Evolutionary conservation across 164 flowering plant genomes (phyloP).

Genomic region (Echeveria elegans): DNA sequence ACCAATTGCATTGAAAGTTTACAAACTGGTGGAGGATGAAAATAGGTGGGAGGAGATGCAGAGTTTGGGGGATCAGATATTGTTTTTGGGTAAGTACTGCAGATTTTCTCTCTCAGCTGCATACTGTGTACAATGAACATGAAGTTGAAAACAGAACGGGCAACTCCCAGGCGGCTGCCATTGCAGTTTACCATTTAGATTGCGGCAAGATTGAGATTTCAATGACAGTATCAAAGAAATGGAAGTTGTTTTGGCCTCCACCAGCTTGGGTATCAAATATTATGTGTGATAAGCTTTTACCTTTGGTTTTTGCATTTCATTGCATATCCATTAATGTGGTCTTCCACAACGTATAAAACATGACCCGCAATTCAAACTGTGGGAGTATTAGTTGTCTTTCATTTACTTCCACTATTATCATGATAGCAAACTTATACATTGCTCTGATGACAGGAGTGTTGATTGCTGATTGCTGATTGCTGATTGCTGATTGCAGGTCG

Average conservation of each 20-base stretch:
- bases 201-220: not conserved
- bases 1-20: no score
- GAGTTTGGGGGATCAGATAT: not conserved
- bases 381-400: no score
- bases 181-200: slow-evolving; percentile 25
- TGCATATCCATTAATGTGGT: no score
- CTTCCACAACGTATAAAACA: no score
- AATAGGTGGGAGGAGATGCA: not conserved
- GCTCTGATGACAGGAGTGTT: no score
- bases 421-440: no score
- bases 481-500: no score
- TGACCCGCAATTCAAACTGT: no score
- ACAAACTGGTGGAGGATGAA: not conserved
- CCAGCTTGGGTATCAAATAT: slow-evolving; percentile 32
- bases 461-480: no score
- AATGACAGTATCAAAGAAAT: not conserved
- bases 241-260: not conserved
- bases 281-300: slow-evolving; percentile 22
- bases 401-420: no score
- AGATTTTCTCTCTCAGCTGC: not conserved
- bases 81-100: not conserved
- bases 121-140: no score
- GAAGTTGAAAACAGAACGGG: not conserved
- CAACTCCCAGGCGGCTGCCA: slow-evolving; percentile 12
- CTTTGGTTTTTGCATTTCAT: no score